Conservation (phyloP, 495 filamentous ascomycete genomes). For the Melanomma pulvis-pyrius region DNA sequence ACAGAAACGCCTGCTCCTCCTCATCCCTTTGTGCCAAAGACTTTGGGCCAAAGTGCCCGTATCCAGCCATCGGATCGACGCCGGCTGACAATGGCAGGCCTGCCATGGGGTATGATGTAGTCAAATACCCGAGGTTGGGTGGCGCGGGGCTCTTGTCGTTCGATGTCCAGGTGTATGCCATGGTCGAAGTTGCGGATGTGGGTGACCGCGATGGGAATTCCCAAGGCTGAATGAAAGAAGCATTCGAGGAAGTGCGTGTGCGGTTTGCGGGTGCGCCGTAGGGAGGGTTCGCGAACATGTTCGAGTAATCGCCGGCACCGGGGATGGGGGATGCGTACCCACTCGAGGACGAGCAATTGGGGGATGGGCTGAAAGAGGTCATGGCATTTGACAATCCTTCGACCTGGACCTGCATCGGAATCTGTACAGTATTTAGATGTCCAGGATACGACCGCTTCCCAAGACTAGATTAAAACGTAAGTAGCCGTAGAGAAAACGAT, state of each 20-base stretch:
- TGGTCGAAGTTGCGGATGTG: slow-evolving; percentile 35
- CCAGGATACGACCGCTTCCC: slow-evolving; percentile 17
- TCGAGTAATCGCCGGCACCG: slow-evolving; percentile 25
- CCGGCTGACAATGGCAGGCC: slow-evolving; percentile 19
- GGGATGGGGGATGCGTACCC: slow-evolving; percentile 38
- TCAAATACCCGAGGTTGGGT: slow-evolving; percentile 17
- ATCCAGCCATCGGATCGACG: slow-evolving; percentile 28
- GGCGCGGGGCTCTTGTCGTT: slow-evolving; percentile 30
- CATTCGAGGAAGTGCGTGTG: slow-evolving; percentile 39
- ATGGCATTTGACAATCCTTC: slow-evolving; percentile 17
- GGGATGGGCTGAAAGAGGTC: slow-evolving; percentile 32
- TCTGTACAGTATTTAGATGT: slow-evolving; percentile 1
- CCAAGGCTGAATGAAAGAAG: slow-evolving; percentile 37
- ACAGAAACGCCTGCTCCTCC: slow-evolving; percentile 36
- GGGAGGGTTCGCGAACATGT: slow-evolving; percentile 30
- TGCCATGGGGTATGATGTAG: slow-evolving; percentile 22
- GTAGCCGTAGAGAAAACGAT: slow-evolving; percentile 1
- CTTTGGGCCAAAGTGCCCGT: slow-evolving; percentile 27
- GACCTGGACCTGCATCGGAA: slow-evolving; percentile 6
- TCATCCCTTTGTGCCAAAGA: slow-evolving; percentile 33
- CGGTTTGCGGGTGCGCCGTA: slow-evolving; percentile 28
- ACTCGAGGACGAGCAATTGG: slow-evolving; percentile 37
- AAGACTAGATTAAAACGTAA: slow-evolving; percentile 8
- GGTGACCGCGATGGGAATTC: slow-evolving; percentile 34
- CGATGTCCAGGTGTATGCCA: slow-evolving; percentile 32